Conservation (phyloP, 441 rosid genomes). For the Brassica hybrid region DNA sequence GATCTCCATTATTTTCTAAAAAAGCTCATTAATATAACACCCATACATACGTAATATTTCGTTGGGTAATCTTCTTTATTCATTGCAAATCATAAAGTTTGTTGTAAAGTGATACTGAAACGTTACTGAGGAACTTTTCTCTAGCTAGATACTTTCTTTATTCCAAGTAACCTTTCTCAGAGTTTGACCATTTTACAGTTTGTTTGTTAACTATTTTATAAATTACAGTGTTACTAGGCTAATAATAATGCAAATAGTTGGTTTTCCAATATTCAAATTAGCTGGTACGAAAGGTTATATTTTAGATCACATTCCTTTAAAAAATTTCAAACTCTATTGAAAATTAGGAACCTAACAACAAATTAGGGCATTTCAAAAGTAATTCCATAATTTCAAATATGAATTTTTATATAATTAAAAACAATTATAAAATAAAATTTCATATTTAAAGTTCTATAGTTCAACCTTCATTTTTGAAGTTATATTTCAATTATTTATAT, state of each 20-base stretch:
- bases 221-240: background rate
- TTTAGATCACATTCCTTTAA: background rate
- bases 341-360: background rate
- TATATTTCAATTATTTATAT: background rate
- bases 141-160: background rate
- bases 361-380: background rate
- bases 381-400: background rate
- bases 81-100: constrained; percentile 12
- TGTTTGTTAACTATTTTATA: background rate
- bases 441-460: too few relatives aligned
- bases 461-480: too few relatives aligned
- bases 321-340: too few relatives aligned
- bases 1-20: constrained; percentile 7
- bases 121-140: background rate
- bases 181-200: background rate
- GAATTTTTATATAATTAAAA: background rate
- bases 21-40: background rate
- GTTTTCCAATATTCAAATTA: background rate
- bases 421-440: too few relatives aligned
- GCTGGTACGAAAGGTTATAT: background rate
- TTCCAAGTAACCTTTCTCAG: background rate
- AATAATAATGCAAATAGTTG: background rate
- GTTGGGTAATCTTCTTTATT: background rate
- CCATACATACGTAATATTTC: background rate
- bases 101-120: background rate